These are phyloP conservation scores for Chytriomyces sp. DNA, from an alignment of 192 early-diverging fungal genomes.

Conservation along the genomic window DNA sequence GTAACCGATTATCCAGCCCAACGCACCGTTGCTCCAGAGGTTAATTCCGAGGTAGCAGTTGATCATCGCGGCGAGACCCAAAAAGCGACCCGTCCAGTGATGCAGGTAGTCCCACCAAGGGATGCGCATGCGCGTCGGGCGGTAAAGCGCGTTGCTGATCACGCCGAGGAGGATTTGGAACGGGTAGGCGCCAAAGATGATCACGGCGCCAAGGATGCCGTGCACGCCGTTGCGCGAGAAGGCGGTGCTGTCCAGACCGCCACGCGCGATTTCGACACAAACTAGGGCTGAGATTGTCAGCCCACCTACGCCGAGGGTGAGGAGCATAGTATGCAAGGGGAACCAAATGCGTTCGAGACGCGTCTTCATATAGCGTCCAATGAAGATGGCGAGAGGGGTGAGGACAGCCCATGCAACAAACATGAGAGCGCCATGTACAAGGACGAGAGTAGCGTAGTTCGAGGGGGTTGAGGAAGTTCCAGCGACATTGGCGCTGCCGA, in stretches of 20 bases:
- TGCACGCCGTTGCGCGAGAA: not conserved
- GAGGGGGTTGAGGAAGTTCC: not conserved
- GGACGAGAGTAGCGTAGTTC: conserved; percentile 4
- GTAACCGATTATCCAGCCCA: not conserved
- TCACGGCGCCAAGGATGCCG: conserved; percentile 35
- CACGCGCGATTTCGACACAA: not conserved
- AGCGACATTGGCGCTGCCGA: conserved; percentile 11
- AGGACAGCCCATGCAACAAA: conserved; percentile 47
- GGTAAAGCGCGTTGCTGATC: conserved; percentile 29
- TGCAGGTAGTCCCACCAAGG: conserved; percentile 54
- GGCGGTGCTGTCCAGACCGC: not conserved
- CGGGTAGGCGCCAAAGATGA: conserved; percentile 31
- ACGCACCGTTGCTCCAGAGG: conserved; percentile 17
- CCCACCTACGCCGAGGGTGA: conserved; percentile 20
- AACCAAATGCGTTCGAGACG: conserved; percentile 45
- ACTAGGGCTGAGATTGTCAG: conserved; percentile 20
- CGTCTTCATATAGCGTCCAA: conserved; percentile 47
- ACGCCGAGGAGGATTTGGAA: conserved; percentile 47
- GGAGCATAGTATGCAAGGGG: conserved; percentile 38
- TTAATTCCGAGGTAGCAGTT: conserved; percentile 44
- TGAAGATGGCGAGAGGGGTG: conserved; percentile 42
- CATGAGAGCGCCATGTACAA: conserved; percentile 53
- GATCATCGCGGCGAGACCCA: conserved; percentile 42
- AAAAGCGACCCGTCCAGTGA: conserved; percentile 48
- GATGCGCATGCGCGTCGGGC: conserved; percentile 26